phyloP scores from a whole-genome alignment of 2,329 filamentous ascomycete genomes.

The Plenodomus biglobosus region DNA sequence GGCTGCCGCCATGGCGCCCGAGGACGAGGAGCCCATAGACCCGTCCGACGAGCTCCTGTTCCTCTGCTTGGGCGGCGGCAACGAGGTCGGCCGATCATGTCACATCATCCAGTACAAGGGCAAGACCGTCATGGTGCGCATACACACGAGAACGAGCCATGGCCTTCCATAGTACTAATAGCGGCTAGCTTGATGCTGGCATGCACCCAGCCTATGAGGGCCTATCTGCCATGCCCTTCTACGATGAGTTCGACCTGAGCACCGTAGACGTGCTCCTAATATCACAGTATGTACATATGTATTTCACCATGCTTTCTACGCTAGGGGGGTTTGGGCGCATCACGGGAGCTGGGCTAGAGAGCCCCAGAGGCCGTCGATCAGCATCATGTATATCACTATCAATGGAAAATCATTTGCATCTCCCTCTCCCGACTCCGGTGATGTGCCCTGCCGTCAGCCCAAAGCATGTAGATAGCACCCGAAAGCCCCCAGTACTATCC shows the following conservation, averaged over 20 bases:
- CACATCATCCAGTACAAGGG: conserved; percentile 99
- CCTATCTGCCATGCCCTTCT: conserved; percentile 89
- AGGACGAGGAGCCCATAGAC: conserved; percentile 82
- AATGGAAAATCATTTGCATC: conserved; percentile 46
- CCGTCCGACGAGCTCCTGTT: conserved; percentile 94
- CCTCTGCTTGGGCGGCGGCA: conserved; percentile 88
- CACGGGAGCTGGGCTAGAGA: conserved; percentile 34
- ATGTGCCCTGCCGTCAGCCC: conserved; percentile 33
- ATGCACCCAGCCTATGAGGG: conserved; percentile 97
- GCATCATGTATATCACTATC: conserved; percentile 44
- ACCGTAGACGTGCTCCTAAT: conserved; percentile 96
- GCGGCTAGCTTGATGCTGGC: conserved; percentile 81
- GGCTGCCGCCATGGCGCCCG: conserved; percentile 73
- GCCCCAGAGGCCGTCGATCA: conserved; percentile 21
- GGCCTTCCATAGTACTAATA: conserved; percentile 24
- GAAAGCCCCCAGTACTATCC: conserved; percentile 1
- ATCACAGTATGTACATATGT: conserved; percentile 81
- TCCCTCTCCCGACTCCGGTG: conserved; percentile 39
- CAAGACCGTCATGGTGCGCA: conserved; percentile 92
- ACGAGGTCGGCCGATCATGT: conserved; percentile 95
- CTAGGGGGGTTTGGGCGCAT: conserved; percentile 31
- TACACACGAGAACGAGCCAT: neutral
- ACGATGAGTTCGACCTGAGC: conserved; percentile 97
- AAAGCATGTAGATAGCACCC: conserved; percentile 24
- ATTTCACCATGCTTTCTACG: conserved; percentile 14